Evolutionary conservation across 106 monocot genomes (phyloP), one percentile per base, ranked within the genome.

Genomic region (Dendrobium chrysotoxum): DNA sequence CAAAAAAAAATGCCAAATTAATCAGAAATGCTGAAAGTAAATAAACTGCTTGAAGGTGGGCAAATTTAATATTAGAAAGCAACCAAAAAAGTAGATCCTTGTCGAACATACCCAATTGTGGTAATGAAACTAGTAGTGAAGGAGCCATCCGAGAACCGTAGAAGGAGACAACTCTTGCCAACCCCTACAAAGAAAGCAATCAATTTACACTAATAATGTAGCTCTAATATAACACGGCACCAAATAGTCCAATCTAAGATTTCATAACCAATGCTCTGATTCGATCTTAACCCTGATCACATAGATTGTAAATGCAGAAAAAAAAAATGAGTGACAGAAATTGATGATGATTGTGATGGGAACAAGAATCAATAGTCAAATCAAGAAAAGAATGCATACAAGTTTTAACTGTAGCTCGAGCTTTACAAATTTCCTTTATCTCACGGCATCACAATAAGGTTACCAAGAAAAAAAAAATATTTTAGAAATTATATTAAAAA

Each of bases 121-220:
- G 83, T 83, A 42, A 83, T 83, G 77, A 83, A 83, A 79, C 83
- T 83, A 55, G 83, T 83, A 8, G 83, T 83, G 78, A 83, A 83
- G 44, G 83, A 83, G n/a, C 83, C 83, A 83, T 83, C 83, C 4
- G 83, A 83, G 67, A 83, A 83, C 72, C 83, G 78, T 1, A 83
- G 40, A 21, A 83, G 83, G 2, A 83, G 83, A 20, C 83, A 83
- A 79, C 83, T 83, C 83, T 83, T 83, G 9, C 83, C 83, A 79
- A 83, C 83, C 35, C 83, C 83, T 83, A 38, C 44, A 78, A 20
- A 83, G 7, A 50, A 31, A 31, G 35, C 5, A 28, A 70, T 11
- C 28, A 30, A 2, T 6, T 28, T 28, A 67, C 1, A 67, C 28
- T 17, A 57, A 57, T 20, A n/a, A 57, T 57, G 17, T 57, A 57